Base-by-base conservation (phyloP, 495 filamentous ascomycete species). In the Peziza echinospora region DNA sequence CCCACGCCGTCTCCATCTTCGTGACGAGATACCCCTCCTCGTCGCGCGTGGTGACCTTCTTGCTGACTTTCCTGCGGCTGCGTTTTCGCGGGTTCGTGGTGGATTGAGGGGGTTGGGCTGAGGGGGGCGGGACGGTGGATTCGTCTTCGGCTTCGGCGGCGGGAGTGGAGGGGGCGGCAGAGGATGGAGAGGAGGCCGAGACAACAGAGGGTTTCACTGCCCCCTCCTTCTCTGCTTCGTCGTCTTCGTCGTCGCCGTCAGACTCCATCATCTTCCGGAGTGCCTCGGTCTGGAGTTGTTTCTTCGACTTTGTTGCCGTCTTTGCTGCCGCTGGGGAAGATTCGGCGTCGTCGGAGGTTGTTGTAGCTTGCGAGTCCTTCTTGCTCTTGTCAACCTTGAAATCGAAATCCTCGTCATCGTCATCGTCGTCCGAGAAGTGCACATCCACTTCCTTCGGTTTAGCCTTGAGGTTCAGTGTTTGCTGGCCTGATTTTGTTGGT, bases 21-120 rank as follows among this genome's bases (percentile, higher is more conserved):
- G 89, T 96, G 16, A 96, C 89, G 11, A 97, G 66, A 60, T 93
- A 97, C 30, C 89, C 87, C 50, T 96, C 82, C 37, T 86, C 83
- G 57, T 97, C 91, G 67, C 85, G 82, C 43, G 79, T 67, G 37
- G 78, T 85, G 67, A 79, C 80, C 70, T 89, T 96, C 64, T 81
- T 85, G 70, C 79, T 84, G 8, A 96, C 70, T 55, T 78, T 77
- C 48, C 89, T 73, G 62, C 75, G 76, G 44, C 84, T 86, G 49
- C 87, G 71, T 24, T 82, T 69, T 46, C 84, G 72, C 8, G 84
- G 83, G 11, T 71, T 72, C 30, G 67, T 61, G 0, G 71, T 66
- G 5, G 63, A 54, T 26, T 63, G 63, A 3, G 60, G 48, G 54
- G 69, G 60, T 7, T 65, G 62, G 5, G 62, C 55, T 22, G 53